A percentile compares a stretch with the other conserved stretches of the same genome.
Conservation (phyloP, 257 asterid genomes). For the Ilex asprella region DNA sequence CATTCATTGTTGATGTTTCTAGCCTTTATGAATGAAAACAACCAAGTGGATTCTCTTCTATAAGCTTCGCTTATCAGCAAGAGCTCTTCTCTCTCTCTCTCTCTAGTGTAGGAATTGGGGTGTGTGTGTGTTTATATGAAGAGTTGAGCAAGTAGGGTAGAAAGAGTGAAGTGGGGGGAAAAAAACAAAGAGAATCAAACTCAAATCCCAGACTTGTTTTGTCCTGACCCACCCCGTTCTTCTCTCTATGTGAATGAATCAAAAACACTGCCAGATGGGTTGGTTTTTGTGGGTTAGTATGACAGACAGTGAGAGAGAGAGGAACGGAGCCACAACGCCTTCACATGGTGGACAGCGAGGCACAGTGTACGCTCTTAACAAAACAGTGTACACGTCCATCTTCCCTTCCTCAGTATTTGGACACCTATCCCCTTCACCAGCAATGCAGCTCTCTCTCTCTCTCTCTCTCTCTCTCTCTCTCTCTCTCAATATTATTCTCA, state of each 20-base stretch:
- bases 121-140: neutral
- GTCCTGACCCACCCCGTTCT: conserved; percentile 27
- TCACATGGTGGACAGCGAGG: too few species aligned
- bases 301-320: too few species aligned
- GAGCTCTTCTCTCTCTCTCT: neutral
- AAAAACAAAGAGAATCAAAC: conserved; percentile 35
- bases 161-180: conserved; percentile 17
- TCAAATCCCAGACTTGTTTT: conserved; percentile 38
- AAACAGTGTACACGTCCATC: too few species aligned
- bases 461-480: too few species aligned
- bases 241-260: neutral
- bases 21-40: neutral
- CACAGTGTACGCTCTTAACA: too few species aligned
- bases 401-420: too few species aligned
- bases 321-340: too few species aligned
- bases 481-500: too few species aligned
- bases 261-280: too few species aligned
- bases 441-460: too few species aligned
- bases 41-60: neutral
- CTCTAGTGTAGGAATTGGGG: neutral
- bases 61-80: neutral
- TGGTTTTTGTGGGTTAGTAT: neutral
- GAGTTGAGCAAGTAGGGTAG: conserved; percentile 7
- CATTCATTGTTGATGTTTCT: conserved; percentile 29
- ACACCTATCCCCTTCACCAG: too few species aligned